Conservation (phyloP, 2,329 filamentous ascomycete species). For the Cadophora luteo-olivacea region DNA sequence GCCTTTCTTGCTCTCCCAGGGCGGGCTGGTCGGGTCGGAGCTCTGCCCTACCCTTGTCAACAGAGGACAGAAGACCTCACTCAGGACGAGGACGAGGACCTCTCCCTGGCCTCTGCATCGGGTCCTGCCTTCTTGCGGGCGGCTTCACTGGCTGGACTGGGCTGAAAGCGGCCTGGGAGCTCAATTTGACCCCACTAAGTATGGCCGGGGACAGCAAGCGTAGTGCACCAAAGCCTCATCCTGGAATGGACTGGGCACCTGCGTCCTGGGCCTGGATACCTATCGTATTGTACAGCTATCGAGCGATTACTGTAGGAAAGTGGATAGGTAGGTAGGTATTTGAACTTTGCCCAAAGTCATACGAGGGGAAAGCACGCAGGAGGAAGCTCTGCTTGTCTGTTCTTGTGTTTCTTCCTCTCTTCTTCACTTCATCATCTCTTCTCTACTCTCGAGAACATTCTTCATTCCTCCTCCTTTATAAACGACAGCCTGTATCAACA, state of each 20-base stretch:
- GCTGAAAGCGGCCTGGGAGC: background rate
- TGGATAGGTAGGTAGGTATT: background rate
- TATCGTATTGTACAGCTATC: background rate
- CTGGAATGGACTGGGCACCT: background rate
- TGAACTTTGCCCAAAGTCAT: conserved; percentile 1
- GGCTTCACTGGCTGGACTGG: background rate
- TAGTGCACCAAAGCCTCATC: background rate
- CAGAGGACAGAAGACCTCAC: background rate
- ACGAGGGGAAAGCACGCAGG: conserved; percentile 5
- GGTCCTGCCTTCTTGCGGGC: background rate
- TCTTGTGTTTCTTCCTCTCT: background rate
- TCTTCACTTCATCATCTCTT: background rate
- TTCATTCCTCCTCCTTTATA: background rate
- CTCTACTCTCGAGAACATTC: background rate
- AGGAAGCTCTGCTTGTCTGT: background rate
- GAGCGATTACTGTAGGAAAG: conserved; percentile 3
- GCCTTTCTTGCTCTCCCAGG: background rate
- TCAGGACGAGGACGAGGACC: too few species aligned
- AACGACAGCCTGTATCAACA: too few species aligned
- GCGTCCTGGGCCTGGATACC: background rate
- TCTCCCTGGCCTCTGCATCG: background rate
- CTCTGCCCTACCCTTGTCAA: background rate
- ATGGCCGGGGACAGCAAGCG: background rate
- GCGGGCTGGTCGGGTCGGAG: background rate
- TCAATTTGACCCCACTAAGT: background rate